Conservation (phyloP, 495 filamentous ascomycete species). For the Articulospora tetracladia region DNA sequence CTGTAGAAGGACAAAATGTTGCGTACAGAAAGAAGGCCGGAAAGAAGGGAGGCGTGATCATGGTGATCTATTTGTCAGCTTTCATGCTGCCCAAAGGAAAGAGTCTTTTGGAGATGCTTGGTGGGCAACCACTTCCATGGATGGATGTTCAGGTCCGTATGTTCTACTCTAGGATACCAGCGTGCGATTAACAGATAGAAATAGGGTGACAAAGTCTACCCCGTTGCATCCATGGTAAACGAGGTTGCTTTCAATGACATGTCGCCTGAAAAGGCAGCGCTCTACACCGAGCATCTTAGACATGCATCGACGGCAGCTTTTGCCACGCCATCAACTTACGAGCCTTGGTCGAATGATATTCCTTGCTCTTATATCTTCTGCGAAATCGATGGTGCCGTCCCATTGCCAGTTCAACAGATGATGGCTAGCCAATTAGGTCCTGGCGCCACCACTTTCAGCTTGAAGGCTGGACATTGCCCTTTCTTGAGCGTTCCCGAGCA, state of each 20-base stretch:
- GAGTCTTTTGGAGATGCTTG: background rate
- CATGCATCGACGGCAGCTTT: background rate
- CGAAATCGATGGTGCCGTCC: slow-evolving; percentile 21
- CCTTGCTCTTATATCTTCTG: slow-evolving; percentile 22
- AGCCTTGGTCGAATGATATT: slow-evolving; percentile 15
- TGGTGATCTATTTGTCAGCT: slow-evolving; percentile 3
- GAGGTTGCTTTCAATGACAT: slow-evolving; percentile 5
- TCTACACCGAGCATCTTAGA: background rate
- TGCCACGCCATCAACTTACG: slow-evolving; percentile 1
- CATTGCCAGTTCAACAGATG: slow-evolving; percentile 12
- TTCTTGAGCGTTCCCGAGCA: slow-evolving; percentile 9
- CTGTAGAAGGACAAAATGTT: slow-evolving; percentile 3
- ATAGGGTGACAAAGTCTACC: background rate
- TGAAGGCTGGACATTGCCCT: slow-evolving; percentile 3
- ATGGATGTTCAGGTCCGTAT: slow-evolving; percentile 1
- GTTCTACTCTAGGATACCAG: background rate
- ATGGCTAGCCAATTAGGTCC: slow-evolving; percentile 14
- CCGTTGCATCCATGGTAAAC: background rate
- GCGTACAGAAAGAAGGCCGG: background rate
- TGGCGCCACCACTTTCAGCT: background rate
- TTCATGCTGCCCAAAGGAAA: slow-evolving; percentile 5
- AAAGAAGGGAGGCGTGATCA: slow-evolving; percentile 8
- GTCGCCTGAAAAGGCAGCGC: background rate
- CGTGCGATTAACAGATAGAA: background rate
- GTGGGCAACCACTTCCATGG: slow-evolving; percentile 2